Evolutionary conservation across 2,329 filamentous ascomycete genomes (phyloP).

Genomic region (Sordariomycetes sp.): DNA sequence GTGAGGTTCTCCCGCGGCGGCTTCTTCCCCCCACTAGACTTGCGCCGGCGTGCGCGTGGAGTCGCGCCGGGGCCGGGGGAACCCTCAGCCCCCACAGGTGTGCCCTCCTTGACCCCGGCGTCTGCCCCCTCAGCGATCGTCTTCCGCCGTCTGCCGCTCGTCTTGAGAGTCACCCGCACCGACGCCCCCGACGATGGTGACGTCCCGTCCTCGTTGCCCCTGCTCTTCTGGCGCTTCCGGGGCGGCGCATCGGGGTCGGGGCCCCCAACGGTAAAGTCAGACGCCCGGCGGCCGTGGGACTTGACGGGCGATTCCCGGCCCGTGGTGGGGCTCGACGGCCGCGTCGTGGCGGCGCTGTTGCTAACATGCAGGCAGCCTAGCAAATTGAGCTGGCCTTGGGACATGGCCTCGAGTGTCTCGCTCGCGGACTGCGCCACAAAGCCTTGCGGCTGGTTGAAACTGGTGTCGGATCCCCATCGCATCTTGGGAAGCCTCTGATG

Average conservation of each 20-base stretch:
- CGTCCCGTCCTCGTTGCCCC: constrained; percentile 10
- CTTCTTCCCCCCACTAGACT: constrained; percentile 31
- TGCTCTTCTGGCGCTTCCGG: constrained; percentile 42
- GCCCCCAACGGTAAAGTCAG: not conserved
- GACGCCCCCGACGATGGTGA: not conserved
- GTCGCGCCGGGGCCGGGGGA: too few relatives aligned
- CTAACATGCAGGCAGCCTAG: constrained; percentile 43
- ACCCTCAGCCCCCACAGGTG: too few relatives aligned
- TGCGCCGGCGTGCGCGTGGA: constrained; percentile 31
- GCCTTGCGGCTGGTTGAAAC: constrained; percentile 42
- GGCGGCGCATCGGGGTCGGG: constrained; percentile 22
- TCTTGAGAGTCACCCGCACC: not conserved
- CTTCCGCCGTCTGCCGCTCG: not conserved
- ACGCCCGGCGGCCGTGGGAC: not conserved
- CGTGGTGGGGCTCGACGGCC: constrained; percentile 37
- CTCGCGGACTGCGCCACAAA: constrained; percentile 43
- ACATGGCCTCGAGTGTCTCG: constrained; percentile 43
- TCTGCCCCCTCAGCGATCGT: not conserved
- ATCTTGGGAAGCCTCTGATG: constrained; percentile 19
- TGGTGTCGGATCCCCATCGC: constrained; percentile 57
- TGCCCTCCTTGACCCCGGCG: too few relatives aligned
- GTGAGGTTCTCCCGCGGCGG: constrained; percentile 56
- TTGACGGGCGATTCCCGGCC: not conserved
- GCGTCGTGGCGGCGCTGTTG: constrained; percentile 45
- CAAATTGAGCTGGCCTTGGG: constrained; percentile 38